Percentiles rank a stretch among this genome's conserved stretches.
phyloP scores from a whole-genome alignment of 202 grass and related monocot genomes.

The Alloteropsis angusta region DNA sequence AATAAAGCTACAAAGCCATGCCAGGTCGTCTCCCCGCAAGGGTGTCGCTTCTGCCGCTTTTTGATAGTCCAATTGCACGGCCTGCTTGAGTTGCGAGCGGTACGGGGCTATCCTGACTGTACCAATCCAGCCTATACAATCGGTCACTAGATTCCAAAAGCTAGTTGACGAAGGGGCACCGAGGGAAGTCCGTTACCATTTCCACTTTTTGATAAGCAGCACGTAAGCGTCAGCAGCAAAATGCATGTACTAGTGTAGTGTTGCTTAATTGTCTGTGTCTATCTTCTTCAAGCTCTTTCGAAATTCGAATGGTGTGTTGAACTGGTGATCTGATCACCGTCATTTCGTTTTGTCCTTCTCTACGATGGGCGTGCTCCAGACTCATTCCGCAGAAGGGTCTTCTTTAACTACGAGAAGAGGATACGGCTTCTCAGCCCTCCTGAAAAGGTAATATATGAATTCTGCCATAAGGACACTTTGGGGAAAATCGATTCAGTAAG shows the following conservation, averaged over 20 bases:
- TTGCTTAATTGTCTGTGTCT: neutral
- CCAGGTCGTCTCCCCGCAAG: neutral
- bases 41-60: neutral
- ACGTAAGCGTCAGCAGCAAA: neutral
- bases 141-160: neutral
- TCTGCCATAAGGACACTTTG: neutral
- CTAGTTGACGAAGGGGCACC: neutral
- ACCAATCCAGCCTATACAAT: neutral
- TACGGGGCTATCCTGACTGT: conserved; percentile 9
- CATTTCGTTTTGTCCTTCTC: neutral
- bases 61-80: neutral
- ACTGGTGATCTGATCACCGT: neutral
- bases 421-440: conserved; percentile 74
- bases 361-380: conserved; percentile 31
- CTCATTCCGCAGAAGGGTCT: conserved; percentile 73
- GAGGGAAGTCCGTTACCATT: neutral
- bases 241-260: neutral
- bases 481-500: neutral
- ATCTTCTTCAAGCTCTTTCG: neutral
- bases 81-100: conserved; percentile 2
- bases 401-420: conserved; percentile 95
- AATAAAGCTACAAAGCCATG: neutral
- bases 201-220: neutral
- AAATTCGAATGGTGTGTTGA: neutral
- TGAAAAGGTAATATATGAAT: conserved; percentile 58